A percentile compares a stretch with the other conserved stretches of the same genome.
Evolutionary conservation across 2,329 filamentous ascomycete species (phyloP).

Genomic region (Zymoseptoria brevis): DNA sequence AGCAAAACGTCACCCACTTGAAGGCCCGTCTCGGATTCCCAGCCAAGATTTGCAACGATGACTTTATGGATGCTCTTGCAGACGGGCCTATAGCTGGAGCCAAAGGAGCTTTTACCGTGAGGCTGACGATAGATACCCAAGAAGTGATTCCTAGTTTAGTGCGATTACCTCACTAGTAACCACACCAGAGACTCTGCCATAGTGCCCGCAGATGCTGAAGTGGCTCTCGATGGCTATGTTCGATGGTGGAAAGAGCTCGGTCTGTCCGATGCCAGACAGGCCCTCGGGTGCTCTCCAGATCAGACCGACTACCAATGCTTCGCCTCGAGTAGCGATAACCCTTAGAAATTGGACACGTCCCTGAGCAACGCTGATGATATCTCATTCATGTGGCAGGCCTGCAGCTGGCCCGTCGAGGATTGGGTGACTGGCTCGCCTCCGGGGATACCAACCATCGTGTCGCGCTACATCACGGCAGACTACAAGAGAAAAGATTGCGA

Average conservation of each 20-base stretch:
- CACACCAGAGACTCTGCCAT: slow-evolving; percentile 5
- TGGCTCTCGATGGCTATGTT: slow-evolving; percentile 49
- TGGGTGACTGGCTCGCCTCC: slow-evolving; percentile 49
- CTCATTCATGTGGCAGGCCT: slow-evolving; percentile 54
- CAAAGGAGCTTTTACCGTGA: slow-evolving; percentile 47
- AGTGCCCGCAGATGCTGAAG: slow-evolving; percentile 43
- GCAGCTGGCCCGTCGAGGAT: slow-evolving; percentile 54
- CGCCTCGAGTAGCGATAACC: slow-evolving; percentile 44
- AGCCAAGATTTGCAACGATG: slow-evolving; percentile 43
- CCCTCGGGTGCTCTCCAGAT: slow-evolving; percentile 39
- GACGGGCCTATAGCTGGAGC: slow-evolving; percentile 52
- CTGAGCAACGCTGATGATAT: slow-evolving; percentile 39
- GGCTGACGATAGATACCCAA: slow-evolving; percentile 18
- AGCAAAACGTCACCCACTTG: slow-evolving; percentile 32
- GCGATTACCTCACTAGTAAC: slow-evolving; percentile 33
- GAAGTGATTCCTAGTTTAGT: slow-evolving; percentile 41
- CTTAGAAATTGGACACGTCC: slow-evolving; percentile 43
- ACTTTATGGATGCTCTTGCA: slow-evolving; percentile 47
- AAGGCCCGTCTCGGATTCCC: slow-evolving; percentile 47
- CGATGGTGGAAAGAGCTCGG: slow-evolving; percentile 42
- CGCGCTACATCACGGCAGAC: slow-evolving; percentile 42
- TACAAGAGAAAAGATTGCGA: slow-evolving; percentile 42
- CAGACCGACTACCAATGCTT: slow-evolving; percentile 42
- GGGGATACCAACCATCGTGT: slow-evolving; percentile 40
- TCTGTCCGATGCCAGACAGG: slow-evolving; percentile 20